phyloP scores from a whole-genome alignment of 1,284 basidiomycete species.

The Meripilus lineatus region DNA sequence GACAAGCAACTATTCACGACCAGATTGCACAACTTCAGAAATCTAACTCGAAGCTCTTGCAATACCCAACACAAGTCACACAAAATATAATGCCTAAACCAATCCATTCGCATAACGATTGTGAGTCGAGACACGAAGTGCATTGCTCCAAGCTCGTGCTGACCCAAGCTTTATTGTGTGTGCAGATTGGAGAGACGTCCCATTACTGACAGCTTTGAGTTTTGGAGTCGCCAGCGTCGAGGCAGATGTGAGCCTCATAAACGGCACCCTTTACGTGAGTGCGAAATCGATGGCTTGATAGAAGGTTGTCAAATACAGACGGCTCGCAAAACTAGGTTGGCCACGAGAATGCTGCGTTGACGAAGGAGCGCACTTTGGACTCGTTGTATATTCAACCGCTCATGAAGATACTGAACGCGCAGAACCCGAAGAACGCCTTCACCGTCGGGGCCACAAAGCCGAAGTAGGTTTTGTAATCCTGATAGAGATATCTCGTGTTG shows the following conservation, averaged over 20 bases:
- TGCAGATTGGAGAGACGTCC: slow-evolving; percentile 50
- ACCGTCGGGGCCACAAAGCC: slow-evolving; percentile 33
- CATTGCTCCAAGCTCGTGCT: not conserved
- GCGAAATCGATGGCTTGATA: not conserved
- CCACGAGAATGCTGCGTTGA: slow-evolving; percentile 36
- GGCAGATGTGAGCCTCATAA: slow-evolving; percentile 47
- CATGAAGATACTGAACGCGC: slow-evolving; percentile 34
- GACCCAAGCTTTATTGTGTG: not conserved
- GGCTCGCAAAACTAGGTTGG: slow-evolving; percentile 33
- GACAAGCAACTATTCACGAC: slow-evolving; percentile 29
- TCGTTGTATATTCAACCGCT: slow-evolving; percentile 48
- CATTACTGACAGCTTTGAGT: slow-evolving; percentile 44
- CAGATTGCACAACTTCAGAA: slow-evolving; percentile 36
- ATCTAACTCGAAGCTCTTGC: slow-evolving; percentile 37
- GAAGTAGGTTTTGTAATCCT: slow-evolving; percentile 29
- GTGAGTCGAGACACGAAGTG: slow-evolving; percentile 27
- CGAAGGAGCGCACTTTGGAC: slow-evolving; percentile 30
- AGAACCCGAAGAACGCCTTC: slow-evolving; percentile 40
- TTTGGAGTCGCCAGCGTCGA: slow-evolving; percentile 50
- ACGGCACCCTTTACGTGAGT: slow-evolving; percentile 42
- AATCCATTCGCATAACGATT: slow-evolving; percentile 55
- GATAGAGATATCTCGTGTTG: slow-evolving; percentile 3
- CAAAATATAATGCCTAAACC: slow-evolving; percentile 45
- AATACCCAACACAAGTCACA: slow-evolving; percentile 47
- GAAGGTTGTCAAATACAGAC: not conserved